Evolutionary conservation across 805 yeast genomes (phyloP), one percentile per base, ranked within the genome.

Genomic region (Candida maltosa): DNA sequence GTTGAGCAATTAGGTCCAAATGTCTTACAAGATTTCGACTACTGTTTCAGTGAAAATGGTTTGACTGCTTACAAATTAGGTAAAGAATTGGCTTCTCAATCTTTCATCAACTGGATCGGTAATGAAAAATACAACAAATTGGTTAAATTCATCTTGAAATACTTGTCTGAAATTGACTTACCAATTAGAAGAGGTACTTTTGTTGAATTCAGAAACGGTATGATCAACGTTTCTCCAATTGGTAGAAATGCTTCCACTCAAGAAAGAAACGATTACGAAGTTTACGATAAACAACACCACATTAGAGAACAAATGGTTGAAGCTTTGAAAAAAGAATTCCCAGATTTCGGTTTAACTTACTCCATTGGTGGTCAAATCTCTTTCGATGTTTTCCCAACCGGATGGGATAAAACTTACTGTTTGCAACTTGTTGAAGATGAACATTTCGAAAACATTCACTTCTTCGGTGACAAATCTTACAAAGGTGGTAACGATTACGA

Each of bases 301-400:
- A 65, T 93, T 54, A 87, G 99, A 78, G 79, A 76, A 54, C 78
- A 73, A 42, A 75, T 93, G 75, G 97, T 93, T 45, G 70, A 67
- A 35, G 96, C 95, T 35, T 76, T 93, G 58, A 85, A 76, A 68
- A 76, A 78, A 58, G 77, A 80, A 56, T 93, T 93, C 75, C 65
- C 91, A 39, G 91, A 89, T 65, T 73, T 73, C 54, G 84, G 83
- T 38, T 76, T 93, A 58, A 91, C 97, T 49, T 93, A 84, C 77
- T 93, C 98, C 41, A 93, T 93, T 48, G 99, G 99, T 65, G 99
- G 99, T 52, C 97, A 93, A 76, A 93, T 93, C 63, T 91, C 97
- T 23, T 93, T 93, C 56, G 99, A 93, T 58, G 97, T 93, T 46
- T 93, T 93, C 91, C 99, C 99, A 73, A 87, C 96, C 46, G 98